These are phyloP conservation scores for Fraxinus excelsior DNA, from an alignment of 257 asterid species.

Conservation along the genomic window DNA sequence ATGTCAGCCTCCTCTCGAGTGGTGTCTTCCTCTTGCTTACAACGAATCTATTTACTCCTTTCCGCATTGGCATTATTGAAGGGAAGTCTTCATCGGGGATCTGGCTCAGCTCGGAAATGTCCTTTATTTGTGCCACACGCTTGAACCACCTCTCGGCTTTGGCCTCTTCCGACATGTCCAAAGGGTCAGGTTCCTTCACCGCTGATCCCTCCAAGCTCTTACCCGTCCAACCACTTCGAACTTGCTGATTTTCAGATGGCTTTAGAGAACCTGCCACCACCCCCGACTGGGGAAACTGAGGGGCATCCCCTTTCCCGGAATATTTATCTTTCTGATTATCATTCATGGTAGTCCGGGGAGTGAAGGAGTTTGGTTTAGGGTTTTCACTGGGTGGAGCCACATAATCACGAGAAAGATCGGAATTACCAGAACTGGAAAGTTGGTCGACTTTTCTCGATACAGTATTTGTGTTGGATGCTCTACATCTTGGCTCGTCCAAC, in stretches of 20 bases:
- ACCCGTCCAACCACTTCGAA: constrained; percentile 48
- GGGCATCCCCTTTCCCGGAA: constrained; percentile 26
- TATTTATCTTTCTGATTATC: constrained; percentile 20
- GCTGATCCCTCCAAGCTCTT: constrained; percentile 83
- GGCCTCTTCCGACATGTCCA: constrained; percentile 98
- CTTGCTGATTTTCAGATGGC: constrained; percentile 31
- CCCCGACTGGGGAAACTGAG: constrained; percentile 16
- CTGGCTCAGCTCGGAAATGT: constrained; percentile 87
- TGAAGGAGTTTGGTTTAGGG: constrained; percentile 22
- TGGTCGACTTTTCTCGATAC: constrained; percentile 21
- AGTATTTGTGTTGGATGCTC: constrained; percentile 10
- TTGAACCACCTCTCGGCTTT: constrained; percentile 95
- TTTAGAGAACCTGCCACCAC: constrained; percentile 19
- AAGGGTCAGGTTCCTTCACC: constrained; percentile 67
- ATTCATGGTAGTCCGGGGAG: constrained; percentile 15
- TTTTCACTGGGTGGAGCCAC: constrained; percentile 19
- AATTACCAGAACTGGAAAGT: constrained; percentile 15
- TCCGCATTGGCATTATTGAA: constrained; percentile 93
- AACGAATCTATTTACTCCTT: constrained; percentile 91
- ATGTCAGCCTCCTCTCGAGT: constrained; percentile 82
- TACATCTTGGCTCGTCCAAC: constrained; percentile 20
- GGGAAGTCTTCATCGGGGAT: constrained; percentile 98
- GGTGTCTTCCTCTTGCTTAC: constrained; percentile 98
- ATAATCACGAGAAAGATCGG: constrained; percentile 18
- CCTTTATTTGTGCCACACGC: constrained; percentile 91